These are phyloP conservation scores for Podaxis rugospora DNA, from an alignment of 768 basidiomycete genomes.

Conservation along the genomic window DNA sequence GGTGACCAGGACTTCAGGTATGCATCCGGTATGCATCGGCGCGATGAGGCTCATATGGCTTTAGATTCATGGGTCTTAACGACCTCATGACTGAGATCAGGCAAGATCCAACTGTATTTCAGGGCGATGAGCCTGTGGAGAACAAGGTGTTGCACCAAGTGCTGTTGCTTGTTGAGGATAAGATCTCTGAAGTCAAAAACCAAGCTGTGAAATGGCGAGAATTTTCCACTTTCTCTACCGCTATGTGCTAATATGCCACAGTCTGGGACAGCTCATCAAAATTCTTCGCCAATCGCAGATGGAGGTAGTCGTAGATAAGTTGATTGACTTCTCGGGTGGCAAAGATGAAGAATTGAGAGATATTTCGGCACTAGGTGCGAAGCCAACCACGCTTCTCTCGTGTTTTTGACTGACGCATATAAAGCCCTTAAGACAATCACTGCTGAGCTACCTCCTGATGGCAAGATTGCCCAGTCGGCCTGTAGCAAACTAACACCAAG, in stretches of 20 bases:
- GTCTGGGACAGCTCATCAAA: constrained; percentile 88
- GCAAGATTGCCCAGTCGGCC: constrained; percentile 72
- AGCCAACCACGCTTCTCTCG: constrained; percentile 29
- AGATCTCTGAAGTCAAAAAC: constrained; percentile 98
- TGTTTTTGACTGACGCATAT: constrained; percentile 34
- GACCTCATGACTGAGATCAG: constrained; percentile 89
- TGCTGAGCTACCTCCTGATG: constrained; percentile 79
- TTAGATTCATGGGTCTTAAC: constrained; percentile 94
- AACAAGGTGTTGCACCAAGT: constrained; percentile 82
- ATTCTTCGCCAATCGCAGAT: constrained; percentile 80
- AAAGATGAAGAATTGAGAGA: constrained; percentile 93
- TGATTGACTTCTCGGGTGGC: constrained; percentile 80
- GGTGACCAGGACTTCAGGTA: constrained; percentile 90
- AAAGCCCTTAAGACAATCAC: constrained; percentile 94
- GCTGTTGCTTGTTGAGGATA: constrained; percentile 83
- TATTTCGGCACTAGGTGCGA: constrained; percentile 85
- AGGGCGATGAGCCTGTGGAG: constrained; percentile 84
- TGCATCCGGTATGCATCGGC: constrained; percentile 16
- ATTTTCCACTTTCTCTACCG: background rate
- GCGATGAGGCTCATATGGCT: constrained; percentile 11
- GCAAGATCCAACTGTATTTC: constrained; percentile 68
- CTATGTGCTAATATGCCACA: constrained; percentile 25
- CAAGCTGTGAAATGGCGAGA: constrained; percentile 91
- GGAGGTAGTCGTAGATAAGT: constrained; percentile 83
- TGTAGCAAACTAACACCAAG: constrained; percentile 84